Percentiles rank a stretch among this genome's conserved stretches.
These are phyloP conservation scores for Nicotiana obtusifolia DNA, from an alignment of 257 asterid species.

Conservation along the genomic window DNA sequence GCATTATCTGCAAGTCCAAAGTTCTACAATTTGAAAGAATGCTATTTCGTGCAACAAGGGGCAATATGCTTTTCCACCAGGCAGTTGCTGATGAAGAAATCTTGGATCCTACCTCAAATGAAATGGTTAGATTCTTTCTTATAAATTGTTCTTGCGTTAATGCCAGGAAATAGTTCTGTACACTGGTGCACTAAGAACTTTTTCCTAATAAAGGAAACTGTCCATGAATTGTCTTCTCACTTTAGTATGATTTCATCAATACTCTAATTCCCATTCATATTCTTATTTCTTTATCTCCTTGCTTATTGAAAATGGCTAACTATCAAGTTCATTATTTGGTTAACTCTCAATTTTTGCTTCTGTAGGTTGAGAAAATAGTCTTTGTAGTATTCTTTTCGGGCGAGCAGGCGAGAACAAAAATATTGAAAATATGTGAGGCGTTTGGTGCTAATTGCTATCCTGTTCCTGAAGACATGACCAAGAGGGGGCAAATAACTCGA, in stretches of 20 bases:
- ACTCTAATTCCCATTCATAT: not conserved
- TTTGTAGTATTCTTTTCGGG: constrained; percentile 98
- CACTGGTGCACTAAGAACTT: not conserved
- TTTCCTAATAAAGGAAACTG: not conserved
- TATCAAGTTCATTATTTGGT: constrained; percentile 6
- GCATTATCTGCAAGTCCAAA: constrained; percentile 80
- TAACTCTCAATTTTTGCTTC: constrained; percentile 21
- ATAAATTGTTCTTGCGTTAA: not conserved
- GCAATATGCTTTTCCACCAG: constrained; percentile 94
- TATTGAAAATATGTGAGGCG: constrained; percentile 92
- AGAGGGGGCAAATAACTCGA: constrained; percentile 72
- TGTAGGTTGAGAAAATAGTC: constrained; percentile 93
- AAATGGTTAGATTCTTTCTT: constrained; percentile 53
- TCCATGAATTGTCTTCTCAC: not conserved
- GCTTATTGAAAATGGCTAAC: constrained; percentile 12
- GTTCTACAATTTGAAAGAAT: constrained; percentile 83
- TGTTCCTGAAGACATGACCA: constrained; percentile 78
- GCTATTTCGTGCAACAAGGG: constrained; percentile 96
- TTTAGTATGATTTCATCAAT: constrained; percentile 1
- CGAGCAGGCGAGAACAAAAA: constrained; percentile 92
- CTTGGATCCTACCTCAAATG: constrained; percentile 77
- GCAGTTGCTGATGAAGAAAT: constrained; percentile 71
- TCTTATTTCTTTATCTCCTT: not conserved
- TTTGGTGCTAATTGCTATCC: constrained; percentile 98
- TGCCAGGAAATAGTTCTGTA: not conserved